Evolutionary conservation across 768 basidiomycete genomes (phyloP), one percentile per base, ranked within the genome.

Genomic region (Agrocybe chaxingu): DNA sequence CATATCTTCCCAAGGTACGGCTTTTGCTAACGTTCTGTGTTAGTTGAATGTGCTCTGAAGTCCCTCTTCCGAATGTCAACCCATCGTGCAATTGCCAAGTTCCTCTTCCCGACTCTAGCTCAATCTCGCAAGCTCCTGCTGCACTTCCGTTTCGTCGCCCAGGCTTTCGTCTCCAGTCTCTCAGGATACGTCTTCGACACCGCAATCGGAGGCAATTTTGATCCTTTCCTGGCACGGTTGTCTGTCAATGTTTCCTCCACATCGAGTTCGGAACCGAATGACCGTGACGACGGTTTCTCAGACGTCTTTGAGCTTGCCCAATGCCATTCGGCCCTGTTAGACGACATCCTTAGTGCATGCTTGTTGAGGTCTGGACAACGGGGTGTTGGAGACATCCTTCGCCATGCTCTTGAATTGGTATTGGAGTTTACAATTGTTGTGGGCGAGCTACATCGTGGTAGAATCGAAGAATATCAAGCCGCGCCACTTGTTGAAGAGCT

Each of bases 121-220:
- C 57, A 74, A 32, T 75, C 80, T 39, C 77, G 79, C 49, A 76
- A 73, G 54, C 66, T 79, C 8, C 70, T 91, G 3, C 69, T 85
- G 7, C 80, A 82, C 55, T 85, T 92, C 58, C 82, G 90, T 40
- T 92, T 92, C 60, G 71, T 82, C 36, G 81, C 82, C 1, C 82
- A 89, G 19, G 72, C 82, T 4, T 92, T 94, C 68, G 71, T 92
- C 35, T 72, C 70, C 12, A 75, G 71, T n/a, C 71, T 95, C 30
- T 79, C 80, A 3, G 70, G 77, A 32, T 92, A 95, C 56, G 73
- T 92, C 16, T 85, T 85, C 48, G 89, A 92, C 63, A 81, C 80
- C n/a, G 92, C 83, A 2, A 91, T 96, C 50, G 79, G 83, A 9
- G 81, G 81, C 29, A 86, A 89, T 60, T 88, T 91, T 56, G 81